phyloP scores from a whole-genome alignment of 2,329 filamentous ascomycete species.

The Colletotrichum sp. region DNA sequence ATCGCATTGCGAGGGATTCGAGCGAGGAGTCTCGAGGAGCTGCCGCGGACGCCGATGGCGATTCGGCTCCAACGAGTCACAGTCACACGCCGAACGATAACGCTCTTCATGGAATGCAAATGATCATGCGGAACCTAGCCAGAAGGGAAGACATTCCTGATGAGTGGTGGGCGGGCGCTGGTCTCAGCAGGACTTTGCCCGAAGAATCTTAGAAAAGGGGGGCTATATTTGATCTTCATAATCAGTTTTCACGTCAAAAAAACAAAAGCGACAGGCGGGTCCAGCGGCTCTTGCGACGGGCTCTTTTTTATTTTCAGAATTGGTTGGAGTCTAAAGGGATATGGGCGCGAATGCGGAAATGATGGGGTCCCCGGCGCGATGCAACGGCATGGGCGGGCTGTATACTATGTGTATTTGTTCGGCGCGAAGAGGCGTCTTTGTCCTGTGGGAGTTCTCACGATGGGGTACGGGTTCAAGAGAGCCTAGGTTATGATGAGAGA shows the following conservation, averaged over 20 bases:
- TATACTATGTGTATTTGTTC: slow-evolving; percentile 12
- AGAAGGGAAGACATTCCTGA: slow-evolving; percentile 79
- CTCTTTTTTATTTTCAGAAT: background rate
- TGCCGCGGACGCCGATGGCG: background rate
- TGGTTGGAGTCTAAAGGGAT: background rate
- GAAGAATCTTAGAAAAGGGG: slow-evolving; percentile 35
- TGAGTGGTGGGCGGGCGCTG: slow-evolving; percentile 79
- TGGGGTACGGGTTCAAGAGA: background rate
- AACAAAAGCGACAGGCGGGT: background rate
- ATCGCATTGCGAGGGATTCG: slow-evolving; percentile 2
- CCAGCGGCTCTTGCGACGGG: background rate
- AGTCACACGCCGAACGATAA: slow-evolving; percentile 36
- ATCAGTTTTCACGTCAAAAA: background rate
- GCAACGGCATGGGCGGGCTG: background rate
- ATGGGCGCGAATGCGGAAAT: background rate
- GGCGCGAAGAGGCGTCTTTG: background rate
- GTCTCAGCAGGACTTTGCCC: slow-evolving; percentile 64
- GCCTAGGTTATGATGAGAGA: background rate
- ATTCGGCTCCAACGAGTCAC: slow-evolving; percentile 13
- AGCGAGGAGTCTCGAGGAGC: slow-evolving; percentile 5
- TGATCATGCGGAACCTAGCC: slow-evolving; percentile 73
- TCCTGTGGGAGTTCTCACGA: background rate
- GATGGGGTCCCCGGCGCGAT: background rate
- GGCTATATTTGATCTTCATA: background rate
- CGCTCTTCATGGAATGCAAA: slow-evolving; percentile 67